These are phyloP conservation scores for Globisporangium apiculatum DNA, from an alignment of 352 stramenopile species.

Conservation along the genomic window DNA sequence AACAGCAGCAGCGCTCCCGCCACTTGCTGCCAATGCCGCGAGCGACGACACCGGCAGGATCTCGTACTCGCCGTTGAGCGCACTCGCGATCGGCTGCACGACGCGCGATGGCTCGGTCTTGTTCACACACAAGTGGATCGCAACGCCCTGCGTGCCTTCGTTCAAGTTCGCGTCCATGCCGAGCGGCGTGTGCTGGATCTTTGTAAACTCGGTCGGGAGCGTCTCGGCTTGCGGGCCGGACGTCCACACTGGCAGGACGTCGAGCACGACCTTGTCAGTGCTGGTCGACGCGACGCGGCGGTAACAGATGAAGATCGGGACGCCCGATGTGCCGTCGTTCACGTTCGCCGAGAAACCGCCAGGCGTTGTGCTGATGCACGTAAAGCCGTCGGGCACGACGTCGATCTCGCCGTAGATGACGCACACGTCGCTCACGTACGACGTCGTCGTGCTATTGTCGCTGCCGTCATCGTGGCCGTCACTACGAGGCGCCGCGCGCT, in stretches of 20 bases:
- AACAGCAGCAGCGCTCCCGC: no score
- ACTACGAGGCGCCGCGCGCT: constrained; percentile 37
- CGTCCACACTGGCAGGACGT: constrained; percentile 73
- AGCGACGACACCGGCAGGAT: constrained; percentile 14
- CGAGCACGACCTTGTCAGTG: constrained; percentile 57
- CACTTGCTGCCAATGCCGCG: no score
- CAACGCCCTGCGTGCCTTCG: constrained; percentile 60
- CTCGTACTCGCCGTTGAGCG: constrained; percentile 78
- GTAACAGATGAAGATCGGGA: constrained; percentile 85
- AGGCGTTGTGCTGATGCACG: constrained; percentile 62
- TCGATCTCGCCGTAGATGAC: constrained; percentile 87
- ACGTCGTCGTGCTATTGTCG: constrained; percentile 12
- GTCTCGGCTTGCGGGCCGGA: constrained; percentile 52
- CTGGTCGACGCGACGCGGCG: constrained; percentile 17
- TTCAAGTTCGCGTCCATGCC: constrained; percentile 87
- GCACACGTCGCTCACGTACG: constrained; percentile 64
- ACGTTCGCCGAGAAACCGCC: constrained; percentile 69
- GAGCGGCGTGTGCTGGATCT: constrained; percentile 80
- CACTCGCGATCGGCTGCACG: constrained; percentile 49
- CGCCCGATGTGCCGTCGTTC: constrained; percentile 66
- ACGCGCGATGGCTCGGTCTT: constrained; percentile 50
- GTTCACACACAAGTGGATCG: constrained; percentile 69
- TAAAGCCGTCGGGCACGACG: constrained; percentile 70
- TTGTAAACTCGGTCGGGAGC: constrained; percentile 64
- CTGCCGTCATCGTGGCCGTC: neutral